These are phyloP conservation scores for Trichosporon sp. DNA, from an alignment of 1,284 basidiomycete genomes.

Conservation along the genomic window DNA sequence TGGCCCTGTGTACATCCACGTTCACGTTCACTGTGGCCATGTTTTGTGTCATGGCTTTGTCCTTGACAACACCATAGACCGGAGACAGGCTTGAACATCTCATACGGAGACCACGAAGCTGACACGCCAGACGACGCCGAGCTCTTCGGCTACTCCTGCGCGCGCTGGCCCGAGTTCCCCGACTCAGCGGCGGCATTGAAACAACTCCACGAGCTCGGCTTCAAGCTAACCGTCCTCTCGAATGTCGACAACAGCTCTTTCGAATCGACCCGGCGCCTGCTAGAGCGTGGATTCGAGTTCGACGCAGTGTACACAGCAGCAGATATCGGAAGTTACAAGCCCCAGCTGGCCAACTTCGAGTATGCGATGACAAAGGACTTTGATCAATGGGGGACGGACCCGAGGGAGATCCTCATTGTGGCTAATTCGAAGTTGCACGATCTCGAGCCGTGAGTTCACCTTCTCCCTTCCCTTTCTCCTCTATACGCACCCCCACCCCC, in stretches of 20 bases:
- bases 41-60: too few relatives aligned
- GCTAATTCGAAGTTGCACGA: constrained; percentile 34
- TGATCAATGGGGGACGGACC: constrained; percentile 24
- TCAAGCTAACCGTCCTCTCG: constrained; percentile 31
- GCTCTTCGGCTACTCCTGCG: constrained; percentile 26
- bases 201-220: constrained; percentile 23
- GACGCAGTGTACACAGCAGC: constrained; percentile 34
- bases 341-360: constrained; percentile 31
- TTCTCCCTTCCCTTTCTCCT: too few relatives aligned
- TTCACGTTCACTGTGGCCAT: too few relatives aligned
- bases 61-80: too few relatives aligned
- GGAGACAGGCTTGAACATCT: too few relatives aligned
- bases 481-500: too few relatives aligned
- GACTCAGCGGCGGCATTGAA: constrained; percentile 28
- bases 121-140: constrained; percentile 18
- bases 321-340: constrained; percentile 38
- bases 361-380: constrained; percentile 28
- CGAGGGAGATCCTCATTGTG: constrained; percentile 28
- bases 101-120: too few relatives aligned
- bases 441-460: constrained; percentile 26
- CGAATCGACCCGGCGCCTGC: constrained; percentile 23
- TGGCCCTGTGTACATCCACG: background rate
- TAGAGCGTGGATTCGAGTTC: constrained; percentile 27
- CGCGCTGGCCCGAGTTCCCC: constrained; percentile 35
- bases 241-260: constrained; percentile 35